Evolutionary conservation across 306 rosid species (phyloP), one percentile per base, ranked within the genome.

Genomic region (Argentina anserina): DNA sequence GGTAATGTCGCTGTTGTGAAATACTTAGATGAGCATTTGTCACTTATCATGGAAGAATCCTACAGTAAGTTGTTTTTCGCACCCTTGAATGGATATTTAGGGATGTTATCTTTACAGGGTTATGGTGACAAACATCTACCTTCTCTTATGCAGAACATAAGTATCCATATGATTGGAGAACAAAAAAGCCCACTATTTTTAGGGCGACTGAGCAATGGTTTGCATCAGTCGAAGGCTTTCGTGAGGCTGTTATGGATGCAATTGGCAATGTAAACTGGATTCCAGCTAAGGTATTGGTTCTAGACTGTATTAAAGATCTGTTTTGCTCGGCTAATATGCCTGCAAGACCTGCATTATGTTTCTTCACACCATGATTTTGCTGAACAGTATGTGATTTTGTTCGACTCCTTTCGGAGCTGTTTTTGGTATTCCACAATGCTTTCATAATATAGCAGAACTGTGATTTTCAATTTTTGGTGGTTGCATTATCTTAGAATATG

Each of bases 151-250:
- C 81, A 94, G 99, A 87, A 71, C 99, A 94, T 80, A 94, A 94
- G 89, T 94, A 94, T 88, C 99, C 99, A 58, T 94, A 94, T 83
- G 99, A 94, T 75, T 94, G 99, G 99, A 80, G 99, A 78, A 91
- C 97, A 7, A 94, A 94, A 79, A 91, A 87, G 58, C 99, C 99
- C 31, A 94, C 99, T 41, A 90, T 94, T 84, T 94, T 94, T 84
- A 87, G 99, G 85, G 99, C 97, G 67, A 94, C 99, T 43, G 97
- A 94, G 80, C 99, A 94, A 79, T 94, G 99, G 99, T 94, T 94
- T 91, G 99, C 99, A 55, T 94, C 99, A 9, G 97, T 94, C 31
- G 99, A 94, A 85, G 96, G 97, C 70, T 94, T 94, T 82, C 99
- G 93, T 3, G 72, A 81, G 43, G 85, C 86, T 83, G 90, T 94